Conservation (phyloP, 805 yeast genomes). For the Brettanomyces nanus region DNA sequence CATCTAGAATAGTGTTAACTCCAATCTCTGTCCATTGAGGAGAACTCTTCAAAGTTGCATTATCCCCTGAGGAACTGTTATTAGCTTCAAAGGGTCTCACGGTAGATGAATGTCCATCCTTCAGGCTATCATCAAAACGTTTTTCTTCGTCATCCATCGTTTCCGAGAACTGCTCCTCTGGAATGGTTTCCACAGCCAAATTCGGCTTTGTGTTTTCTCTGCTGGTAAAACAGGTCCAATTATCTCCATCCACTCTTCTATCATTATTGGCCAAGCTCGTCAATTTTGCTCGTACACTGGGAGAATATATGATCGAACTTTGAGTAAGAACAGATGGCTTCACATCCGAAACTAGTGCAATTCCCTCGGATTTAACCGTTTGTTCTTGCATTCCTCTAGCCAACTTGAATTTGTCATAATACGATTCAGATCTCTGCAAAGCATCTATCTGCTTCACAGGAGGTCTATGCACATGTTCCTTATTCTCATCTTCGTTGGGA, state of each 20-base stretch:
- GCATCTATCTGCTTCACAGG: background rate
- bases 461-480: background rate
- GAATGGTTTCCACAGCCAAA: background rate
- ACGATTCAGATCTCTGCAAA: slow-evolving; percentile 8
- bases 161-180: background rate
- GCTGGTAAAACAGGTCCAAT: slow-evolving; percentile 6
- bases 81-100: background rate
- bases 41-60: background rate
- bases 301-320: slow-evolving; percentile 13
- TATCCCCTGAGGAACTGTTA: background rate
- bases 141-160: background rate
- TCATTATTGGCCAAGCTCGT: slow-evolving; percentile 2
- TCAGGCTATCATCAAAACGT: background rate
- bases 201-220: background rate
- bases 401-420: slow-evolving; percentile 10
- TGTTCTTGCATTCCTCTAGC: slow-evolving; percentile 15
- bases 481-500: background rate
- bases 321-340: slow-evolving; percentile 3
- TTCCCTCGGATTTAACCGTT: slow-evolving; percentile 14
- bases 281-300: slow-evolving; percentile 16
- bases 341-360: slow-evolving; percentile 14
- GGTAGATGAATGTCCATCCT: background rate
- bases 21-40: background rate
- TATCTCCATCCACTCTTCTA: slow-evolving; percentile 2
- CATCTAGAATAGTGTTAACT: background rate